Base-by-base conservation (phyloP, 2,329 filamentous ascomycete genomes). In the Blastomyces parvus region DNA sequence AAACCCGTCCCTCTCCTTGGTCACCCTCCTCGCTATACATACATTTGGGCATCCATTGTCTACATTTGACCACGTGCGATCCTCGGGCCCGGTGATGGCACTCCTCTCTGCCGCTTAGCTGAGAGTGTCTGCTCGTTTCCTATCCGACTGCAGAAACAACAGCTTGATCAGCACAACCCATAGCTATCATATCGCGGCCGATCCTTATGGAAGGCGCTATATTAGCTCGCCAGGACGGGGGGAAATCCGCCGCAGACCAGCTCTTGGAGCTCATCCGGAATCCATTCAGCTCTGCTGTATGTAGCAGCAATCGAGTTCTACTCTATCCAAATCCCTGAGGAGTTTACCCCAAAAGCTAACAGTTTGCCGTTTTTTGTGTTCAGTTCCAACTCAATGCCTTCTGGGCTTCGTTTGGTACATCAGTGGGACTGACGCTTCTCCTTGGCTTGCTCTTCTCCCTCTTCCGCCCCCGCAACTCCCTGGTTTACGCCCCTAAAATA, bases 401-500 rank as follows among this genome's bases (percentile, higher is more conserved):
- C 65, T 86, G 87, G 76, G 88, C 90, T 64, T 91, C 92, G 59
- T 79, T 97, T 55, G 89, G 81, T 67, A 91, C 89, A 27, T 96
- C 93, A 2, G 73, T 97, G 55, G 88, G 85, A 62, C 80, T 94
- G 71, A 90, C 91, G 9, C 71, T 83, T 66, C 81, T 86, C 68
- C 87, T 96, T 69, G 87, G 90, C 66, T 74, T 96, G 64, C 78
- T 86, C 67, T 99, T 97, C 82, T 96, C 91, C 66, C 80, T 97
- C 70, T 81, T 97, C 62, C 89, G 94, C 65, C 94, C 94, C 5
- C 91, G 92, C 76, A 93, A 97, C 76, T 88, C 88, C 63, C 84
- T 93, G 69, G 90, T 99, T 58, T 99, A 99, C 77, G 92, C 94
- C 3, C 94, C 94, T 50, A 93, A 95, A 74, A 82, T 95, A 59